phyloP scores from a whole-genome alignment of 306 rosid genomes.

The Trifolium pratense region DNA sequence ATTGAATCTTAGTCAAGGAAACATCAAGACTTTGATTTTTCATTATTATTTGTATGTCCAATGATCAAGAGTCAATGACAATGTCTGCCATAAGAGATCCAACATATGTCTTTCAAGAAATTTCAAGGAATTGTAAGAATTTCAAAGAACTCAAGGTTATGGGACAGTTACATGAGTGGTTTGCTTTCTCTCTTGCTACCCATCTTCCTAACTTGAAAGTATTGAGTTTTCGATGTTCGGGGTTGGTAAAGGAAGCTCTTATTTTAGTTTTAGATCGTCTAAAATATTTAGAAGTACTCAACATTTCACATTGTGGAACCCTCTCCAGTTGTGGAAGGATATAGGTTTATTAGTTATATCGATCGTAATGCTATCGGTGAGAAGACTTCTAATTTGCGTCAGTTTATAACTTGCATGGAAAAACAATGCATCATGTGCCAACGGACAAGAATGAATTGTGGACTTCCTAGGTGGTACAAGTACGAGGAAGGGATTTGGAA shows the following conservation, averaged over 20 bases:
- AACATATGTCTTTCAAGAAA: neutral
- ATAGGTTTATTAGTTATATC: neutral
- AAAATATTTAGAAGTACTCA: neutral
- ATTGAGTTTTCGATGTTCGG: neutral
- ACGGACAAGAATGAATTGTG: neutral
- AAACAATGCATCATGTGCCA: neutral
- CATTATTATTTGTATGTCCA: neutral
- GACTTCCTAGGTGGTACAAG: neutral
- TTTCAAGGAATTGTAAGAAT: neutral
- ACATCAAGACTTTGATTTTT: slow-evolving; percentile 7
- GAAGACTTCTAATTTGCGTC: neutral
- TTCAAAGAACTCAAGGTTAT: slow-evolving; percentile 4
- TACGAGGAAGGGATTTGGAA: slow-evolving; percentile 14
- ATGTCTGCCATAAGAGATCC: neutral
- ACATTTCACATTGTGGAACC: neutral
- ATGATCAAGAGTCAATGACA: slow-evolving; percentile 21
- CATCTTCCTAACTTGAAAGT: neutral
- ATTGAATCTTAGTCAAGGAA: neutral
- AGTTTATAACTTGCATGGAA: neutral
- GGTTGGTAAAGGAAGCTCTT: neutral
- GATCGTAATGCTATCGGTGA: neutral
- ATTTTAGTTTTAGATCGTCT: neutral
- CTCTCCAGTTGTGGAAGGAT: neutral
- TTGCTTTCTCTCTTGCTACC: neutral
- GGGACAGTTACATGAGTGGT: neutral